These are phyloP conservation scores for Dendrobium huoshanense DNA, from an alignment of 106 monocot genomes.

Conservation along the genomic window DNA sequence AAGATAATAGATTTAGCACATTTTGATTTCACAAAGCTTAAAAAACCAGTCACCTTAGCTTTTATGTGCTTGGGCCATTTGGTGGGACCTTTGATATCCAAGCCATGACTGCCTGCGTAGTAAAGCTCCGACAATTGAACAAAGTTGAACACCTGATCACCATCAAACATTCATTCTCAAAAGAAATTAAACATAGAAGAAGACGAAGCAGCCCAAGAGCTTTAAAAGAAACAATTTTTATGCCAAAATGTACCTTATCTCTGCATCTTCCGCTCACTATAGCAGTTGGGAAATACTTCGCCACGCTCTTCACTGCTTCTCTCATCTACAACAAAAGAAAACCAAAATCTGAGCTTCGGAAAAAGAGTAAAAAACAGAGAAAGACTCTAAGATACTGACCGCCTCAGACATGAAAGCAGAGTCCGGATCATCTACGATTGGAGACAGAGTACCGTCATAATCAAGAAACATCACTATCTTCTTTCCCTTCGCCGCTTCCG, in stretches of 20 bases:
- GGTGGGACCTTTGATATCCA: conserved; percentile 76
- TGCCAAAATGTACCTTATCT: conserved; percentile 49
- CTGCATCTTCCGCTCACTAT: conserved; percentile 65
- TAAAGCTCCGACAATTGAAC: conserved; percentile 57
- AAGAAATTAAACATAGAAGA: background rate
- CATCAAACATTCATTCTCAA: background rate
- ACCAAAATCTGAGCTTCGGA: too few species aligned
- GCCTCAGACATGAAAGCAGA: conserved; percentile 64
- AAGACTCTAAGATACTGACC: conserved; percentile 15
- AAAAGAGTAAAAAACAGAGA: background rate
- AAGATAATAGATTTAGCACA: too few species aligned
- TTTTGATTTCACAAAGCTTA: too few species aligned
- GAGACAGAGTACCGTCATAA: conserved; percentile 83
- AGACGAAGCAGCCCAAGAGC: too few species aligned
- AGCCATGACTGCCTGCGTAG: conserved; percentile 85
- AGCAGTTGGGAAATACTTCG: conserved; percentile 55
- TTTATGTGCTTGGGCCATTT: conserved; percentile 12
- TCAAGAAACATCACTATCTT: conserved; percentile 71
- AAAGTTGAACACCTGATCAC: conserved; percentile 14
- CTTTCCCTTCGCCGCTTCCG: conserved; percentile 45
- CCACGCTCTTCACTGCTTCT: conserved; percentile 39
- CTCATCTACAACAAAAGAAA: conserved; percentile 44
- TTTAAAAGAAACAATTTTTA: background rate
- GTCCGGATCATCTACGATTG: conserved; percentile 84
- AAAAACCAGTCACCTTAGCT: background rate